Evolutionary conservation across 345 rosid species (phyloP).

Genomic region (Melastoma malabathricum): DNA sequence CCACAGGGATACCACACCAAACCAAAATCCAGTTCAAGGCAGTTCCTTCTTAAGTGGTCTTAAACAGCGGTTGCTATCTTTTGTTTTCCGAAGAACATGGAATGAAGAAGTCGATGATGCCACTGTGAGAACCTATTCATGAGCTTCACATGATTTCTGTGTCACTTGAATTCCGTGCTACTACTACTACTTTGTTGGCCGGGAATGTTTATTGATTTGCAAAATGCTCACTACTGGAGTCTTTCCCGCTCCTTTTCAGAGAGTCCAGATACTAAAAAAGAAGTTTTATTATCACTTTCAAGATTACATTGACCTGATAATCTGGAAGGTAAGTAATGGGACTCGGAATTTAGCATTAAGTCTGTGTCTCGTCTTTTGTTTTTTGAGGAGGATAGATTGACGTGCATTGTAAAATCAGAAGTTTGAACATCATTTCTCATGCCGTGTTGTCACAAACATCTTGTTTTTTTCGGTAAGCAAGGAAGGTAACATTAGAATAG

Average conservation of each 20-base stretch:
- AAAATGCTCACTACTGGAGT: conserved; percentile 13
- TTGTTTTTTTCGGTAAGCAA: too few species aligned
- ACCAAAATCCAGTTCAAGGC: conserved; percentile 22
- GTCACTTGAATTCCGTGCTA: background rate
- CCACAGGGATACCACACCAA: conserved; percentile 26
- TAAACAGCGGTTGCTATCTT: conserved; percentile 88
- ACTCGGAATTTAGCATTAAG: too few species aligned
- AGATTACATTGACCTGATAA: conserved; percentile 85
- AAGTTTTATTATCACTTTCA: conserved; percentile 89
- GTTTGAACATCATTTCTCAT: too few species aligned
- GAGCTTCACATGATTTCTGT: background rate
- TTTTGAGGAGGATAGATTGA: background rate
- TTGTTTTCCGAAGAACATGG: conserved; percentile 73
- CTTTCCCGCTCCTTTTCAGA: conserved; percentile 30
- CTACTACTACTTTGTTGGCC: too few species aligned
- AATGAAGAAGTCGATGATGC: conserved; percentile 56
- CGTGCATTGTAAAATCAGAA: too few species aligned
- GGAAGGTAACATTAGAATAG: too few species aligned
- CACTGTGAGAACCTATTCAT: conserved; percentile 30
- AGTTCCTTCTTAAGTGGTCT: conserved; percentile 61
- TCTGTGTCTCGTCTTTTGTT: background rate
- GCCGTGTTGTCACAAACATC: too few species aligned
- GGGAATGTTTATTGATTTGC: too few species aligned
- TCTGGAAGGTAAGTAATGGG: conserved; percentile 59
- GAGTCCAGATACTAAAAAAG: conserved; percentile 76